Base-by-base conservation (phyloP, 371 early-diverging fungal species). In the Syncephalastrum racemosum region DNA sequence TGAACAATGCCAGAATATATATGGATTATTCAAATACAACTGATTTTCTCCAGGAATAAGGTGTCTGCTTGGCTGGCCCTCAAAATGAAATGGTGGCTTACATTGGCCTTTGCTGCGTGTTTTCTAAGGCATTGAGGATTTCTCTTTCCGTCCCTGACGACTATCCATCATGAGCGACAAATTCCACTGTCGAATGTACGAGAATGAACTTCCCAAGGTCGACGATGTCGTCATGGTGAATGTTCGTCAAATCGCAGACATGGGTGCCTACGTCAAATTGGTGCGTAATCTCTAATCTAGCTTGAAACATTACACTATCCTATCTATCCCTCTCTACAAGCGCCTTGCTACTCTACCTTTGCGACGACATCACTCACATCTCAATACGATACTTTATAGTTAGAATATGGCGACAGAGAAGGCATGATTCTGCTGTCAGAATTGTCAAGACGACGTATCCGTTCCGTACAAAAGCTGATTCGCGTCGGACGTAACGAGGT, bases 211-310 rank as follows among this genome's bases (percentile, higher is more conserved):
- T 81, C 99, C 99, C 44, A 92, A 96, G 75, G 94, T 95, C 54
- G 99, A 99, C 58, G 95, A 98, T 63, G 86, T 98, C 54, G 99
- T 99, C 59, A 96, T 99, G 90, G 99, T 96, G 63, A 98, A 93
- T 69, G 97, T 98, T 58, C 89, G 91, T 54, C 93, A 95, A 70
- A 96, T 99, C 71, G 94, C 94, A 47, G 98, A 98, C 65, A 93
- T 98, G 86, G 99, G 99, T 45, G 98, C 99, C 51, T 96, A 97
- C 72, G 96, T 99, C 44, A 88, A 92, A 67, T 85, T 99, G 57
- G 86, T 94, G 68, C 67, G 63, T 54, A 36, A 39, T 13, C 24
- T 36, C 27, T 20, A 41, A 31, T 23, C 20, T 46, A 56, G 22
- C 50, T 46, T 52, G 14, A 46, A 60, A 16, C 12, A 47, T 20